These are phyloP conservation scores for Suillus cothurnatus DNA, from an alignment of 768 basidiomycete species.

Conservation along the genomic window DNA sequence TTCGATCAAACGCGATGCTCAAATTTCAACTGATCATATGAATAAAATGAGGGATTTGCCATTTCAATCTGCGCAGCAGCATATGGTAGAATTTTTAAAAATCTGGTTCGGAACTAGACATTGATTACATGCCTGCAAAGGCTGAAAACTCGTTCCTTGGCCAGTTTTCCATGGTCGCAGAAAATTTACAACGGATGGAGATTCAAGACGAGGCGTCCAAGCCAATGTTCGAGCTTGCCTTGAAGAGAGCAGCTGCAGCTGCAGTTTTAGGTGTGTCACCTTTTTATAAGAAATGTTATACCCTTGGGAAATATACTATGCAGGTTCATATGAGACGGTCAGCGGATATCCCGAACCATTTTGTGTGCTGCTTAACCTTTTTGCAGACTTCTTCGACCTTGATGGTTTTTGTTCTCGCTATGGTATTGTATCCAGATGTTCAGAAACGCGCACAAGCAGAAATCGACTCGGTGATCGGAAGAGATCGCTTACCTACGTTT, in stretches of 20 bases:
- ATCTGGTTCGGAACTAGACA: background rate
- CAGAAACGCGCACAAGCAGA: conserved; percentile 20
- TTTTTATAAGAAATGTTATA: background rate
- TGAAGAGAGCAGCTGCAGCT: conserved; percentile 14
- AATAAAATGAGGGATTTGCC: conserved; percentile 19
- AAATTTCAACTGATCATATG: background rate
- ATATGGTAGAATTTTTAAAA: conserved; percentile 25
- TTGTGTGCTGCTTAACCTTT: conserved; percentile 2
- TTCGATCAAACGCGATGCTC: conserved; percentile 36
- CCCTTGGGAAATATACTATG: background rate
- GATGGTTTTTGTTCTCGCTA: conserved; percentile 8
- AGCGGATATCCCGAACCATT: conserved; percentile 2
- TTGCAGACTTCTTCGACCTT: conserved; percentile 16
- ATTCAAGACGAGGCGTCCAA: conserved; percentile 9
- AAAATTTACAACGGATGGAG: conserved; percentile 18
- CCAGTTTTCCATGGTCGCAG: conserved; percentile 13
- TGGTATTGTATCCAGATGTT: conserved; percentile 14
- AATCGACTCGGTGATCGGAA: conserved; percentile 13
- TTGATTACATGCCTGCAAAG: background rate
- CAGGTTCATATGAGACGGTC: conserved; percentile 26
- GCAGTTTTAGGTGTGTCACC: conserved; percentile 17
- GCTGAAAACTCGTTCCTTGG: background rate
- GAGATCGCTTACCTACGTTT: background rate
- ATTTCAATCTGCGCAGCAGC: conserved; percentile 26
- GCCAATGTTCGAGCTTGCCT: conserved; percentile 10